These are phyloP conservation scores for Diplodia intermedia DNA, from an alignment of 2,329 filamentous ascomycete species.

Conservation along the genomic window DNA sequence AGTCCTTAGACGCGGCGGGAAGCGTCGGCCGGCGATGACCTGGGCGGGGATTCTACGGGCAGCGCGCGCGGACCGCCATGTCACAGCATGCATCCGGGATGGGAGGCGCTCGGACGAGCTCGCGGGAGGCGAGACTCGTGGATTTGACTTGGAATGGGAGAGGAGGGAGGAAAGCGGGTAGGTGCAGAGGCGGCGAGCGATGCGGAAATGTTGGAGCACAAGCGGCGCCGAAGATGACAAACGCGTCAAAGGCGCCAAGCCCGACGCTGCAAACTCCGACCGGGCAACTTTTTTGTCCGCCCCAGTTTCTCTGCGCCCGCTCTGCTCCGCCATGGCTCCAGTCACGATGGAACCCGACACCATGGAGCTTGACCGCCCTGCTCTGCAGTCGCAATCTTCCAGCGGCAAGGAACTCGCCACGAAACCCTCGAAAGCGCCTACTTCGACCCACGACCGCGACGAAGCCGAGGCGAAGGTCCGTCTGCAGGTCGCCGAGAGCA, in stretches of 20 bases:
- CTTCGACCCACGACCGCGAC: constrained; percentile 29
- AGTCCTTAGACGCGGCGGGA: constrained; percentile 43
- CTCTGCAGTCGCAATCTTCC: not conserved
- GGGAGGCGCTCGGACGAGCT: constrained; percentile 36
- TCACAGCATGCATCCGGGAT: constrained; percentile 51
- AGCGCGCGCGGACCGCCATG: constrained; percentile 51
- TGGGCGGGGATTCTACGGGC: constrained; percentile 49
- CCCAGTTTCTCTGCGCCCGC: not conserved
- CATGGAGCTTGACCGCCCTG: not conserved
- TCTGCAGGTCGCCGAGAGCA: constrained; percentile 57
- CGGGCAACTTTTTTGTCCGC: constrained; percentile 23
- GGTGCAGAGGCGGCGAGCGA: not conserved
- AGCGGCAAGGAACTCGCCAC: constrained; percentile 20
- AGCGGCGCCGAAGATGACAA: constrained; percentile 13
- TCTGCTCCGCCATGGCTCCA: constrained; percentile 16
- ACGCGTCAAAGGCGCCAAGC: constrained; percentile 26
- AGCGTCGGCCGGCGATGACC: constrained; percentile 48
- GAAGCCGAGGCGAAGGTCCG: constrained; percentile 42
- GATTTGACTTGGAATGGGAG: constrained; percentile 7
- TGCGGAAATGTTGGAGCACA: constrained; percentile 31
- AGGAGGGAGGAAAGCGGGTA: constrained; percentile 3
- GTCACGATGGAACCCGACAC: constrained; percentile 5
- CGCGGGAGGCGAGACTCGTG: constrained; percentile 36
- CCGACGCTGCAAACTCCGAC: constrained; percentile 18
- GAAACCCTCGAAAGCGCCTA: constrained; percentile 11